Evolutionary conservation across 1,284 basidiomycete genomes (phyloP).

Genomic region (Boletus semigastroideus): DNA sequence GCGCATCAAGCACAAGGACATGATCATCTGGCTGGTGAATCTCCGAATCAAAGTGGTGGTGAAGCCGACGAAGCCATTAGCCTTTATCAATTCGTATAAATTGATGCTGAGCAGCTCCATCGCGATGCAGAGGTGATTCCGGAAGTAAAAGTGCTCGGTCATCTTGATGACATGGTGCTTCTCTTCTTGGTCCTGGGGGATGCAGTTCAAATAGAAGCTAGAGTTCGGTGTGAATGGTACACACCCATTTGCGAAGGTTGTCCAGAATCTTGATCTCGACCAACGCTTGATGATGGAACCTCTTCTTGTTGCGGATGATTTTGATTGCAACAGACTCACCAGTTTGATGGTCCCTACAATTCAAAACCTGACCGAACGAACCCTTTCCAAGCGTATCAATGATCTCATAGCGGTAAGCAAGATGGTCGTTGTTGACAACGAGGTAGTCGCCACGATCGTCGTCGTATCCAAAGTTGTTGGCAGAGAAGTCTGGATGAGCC

Average conservation of each 20-base stretch:
- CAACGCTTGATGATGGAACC: slow-evolving; percentile 97
- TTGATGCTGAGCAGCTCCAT: slow-evolving; percentile 99
- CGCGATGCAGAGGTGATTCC: slow-evolving; percentile 96
- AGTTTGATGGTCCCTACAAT: slow-evolving; percentile 96
- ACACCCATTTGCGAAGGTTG: slow-evolving; percentile 93
- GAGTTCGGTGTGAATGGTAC: slow-evolving; percentile 28
- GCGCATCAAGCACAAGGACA: slow-evolving; percentile 89
- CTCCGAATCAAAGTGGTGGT: slow-evolving; percentile 92
- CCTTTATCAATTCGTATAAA: slow-evolving; percentile 98
- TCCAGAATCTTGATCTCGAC: slow-evolving; percentile 99
- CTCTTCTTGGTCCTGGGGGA: slow-evolving; percentile 84
- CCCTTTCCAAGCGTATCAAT: slow-evolving; percentile 94
- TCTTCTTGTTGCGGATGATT: slow-evolving; percentile 99
- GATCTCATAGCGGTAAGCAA: slow-evolving; percentile 95
- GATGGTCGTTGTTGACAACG: slow-evolving; percentile 88
- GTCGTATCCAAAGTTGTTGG: slow-evolving; percentile 95
- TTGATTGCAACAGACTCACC: slow-evolving; percentile 97
- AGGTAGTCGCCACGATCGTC: slow-evolving; percentile 98
- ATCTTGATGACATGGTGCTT: slow-evolving; percentile 98
- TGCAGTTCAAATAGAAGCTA: slow-evolving; percentile 10
- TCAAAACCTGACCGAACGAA: slow-evolving; percentile 96
- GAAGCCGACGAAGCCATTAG: slow-evolving; percentile 97
- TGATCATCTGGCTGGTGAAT: slow-evolving; percentile 94
- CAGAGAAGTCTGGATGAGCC: slow-evolving; percentile 68
- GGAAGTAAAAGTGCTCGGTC: slow-evolving; percentile 99